Base-by-base conservation (phyloP, 352 stramenopile species). In the Phytophthora idaei region DNA sequence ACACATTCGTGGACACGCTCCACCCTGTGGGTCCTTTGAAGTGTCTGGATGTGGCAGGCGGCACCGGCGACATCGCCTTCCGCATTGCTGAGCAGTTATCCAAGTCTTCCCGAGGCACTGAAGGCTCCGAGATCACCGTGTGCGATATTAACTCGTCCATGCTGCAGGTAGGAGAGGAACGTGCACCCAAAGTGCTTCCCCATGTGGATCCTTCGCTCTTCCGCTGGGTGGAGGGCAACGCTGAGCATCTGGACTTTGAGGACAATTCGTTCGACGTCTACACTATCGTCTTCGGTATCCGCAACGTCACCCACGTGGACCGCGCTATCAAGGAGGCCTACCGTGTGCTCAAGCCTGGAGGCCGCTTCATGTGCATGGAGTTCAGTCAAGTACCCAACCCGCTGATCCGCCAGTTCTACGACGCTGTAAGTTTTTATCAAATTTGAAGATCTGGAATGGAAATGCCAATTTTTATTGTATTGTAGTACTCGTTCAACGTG, bases 131-230 rank as follows among this genome's bases (percentile, higher is more conserved):
- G 58, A 95, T 99, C 52, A 98, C 96, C 11, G 96, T 99, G 41
- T 99, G 93, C 72, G 98, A 99, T 77, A 99, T 99, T 73, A 99
- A 99, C 78, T 89, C 85, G 47, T 98, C 98, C 73, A 99, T 99
- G 98, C 85, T 99, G 11, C 80, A 97, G 50, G 97, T 99, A 15
- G 97, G 97, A 46, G 76, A 98, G 66, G 75, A 93, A 62, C 83
- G 97, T 28, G 97, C 95, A 49, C 41, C 79, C 57, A 76, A 95
- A 76, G 67, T 94, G 57, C 61, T 91, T 44, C 80, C 84, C 8
- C 64, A 85, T 47, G 74, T 84, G 62, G 64, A 83, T 62, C 64
- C 62, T 39, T 66, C 70, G 37, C 73, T 94, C 50, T 93, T 97
- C 64, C 74, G 75, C 28, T 99, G 98, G 83, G 80, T 96, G 15